A percentile compares a stretch with the other conserved stretches of the same genome.
phyloP scores from a whole-genome alignment of 495 filamentous ascomycete genomes.

The Halenospora varia region DNA sequence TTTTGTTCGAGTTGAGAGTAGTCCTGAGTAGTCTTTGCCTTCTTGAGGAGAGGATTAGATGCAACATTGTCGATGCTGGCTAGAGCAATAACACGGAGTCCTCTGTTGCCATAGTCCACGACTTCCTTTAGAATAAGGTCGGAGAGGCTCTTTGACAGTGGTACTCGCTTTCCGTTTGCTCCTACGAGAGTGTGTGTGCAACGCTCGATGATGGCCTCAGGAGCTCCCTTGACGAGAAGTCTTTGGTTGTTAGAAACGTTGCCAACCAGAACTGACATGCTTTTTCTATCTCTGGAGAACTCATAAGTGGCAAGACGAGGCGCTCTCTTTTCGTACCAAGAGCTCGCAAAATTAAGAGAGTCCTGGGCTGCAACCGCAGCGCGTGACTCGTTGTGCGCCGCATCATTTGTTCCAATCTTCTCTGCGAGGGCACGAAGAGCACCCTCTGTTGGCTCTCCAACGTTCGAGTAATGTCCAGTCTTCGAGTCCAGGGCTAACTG shows the following conservation, averaged over 20 bases:
- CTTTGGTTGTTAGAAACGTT: slow-evolving; percentile 62
- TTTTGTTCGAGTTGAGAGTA: slow-evolving; percentile 86
- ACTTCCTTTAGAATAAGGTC: slow-evolving; percentile 71
- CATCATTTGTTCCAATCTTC: slow-evolving; percentile 75
- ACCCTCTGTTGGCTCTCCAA: slow-evolving; percentile 95
- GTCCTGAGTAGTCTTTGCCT: slow-evolving; percentile 75
- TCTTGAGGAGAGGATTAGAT: slow-evolving; percentile 63
- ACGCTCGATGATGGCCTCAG: slow-evolving; percentile 88
- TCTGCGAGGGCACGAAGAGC: slow-evolving; percentile 88
- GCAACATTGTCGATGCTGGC: slow-evolving; percentile 72
- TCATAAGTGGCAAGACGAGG: slow-evolving; percentile 85
- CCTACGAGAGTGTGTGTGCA: slow-evolving; percentile 79
- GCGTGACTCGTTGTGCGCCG: slow-evolving; percentile 50
- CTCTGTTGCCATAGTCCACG: slow-evolving; percentile 83
- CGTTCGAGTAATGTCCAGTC: slow-evolving; percentile 67
- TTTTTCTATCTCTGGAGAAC: slow-evolving; percentile 97
- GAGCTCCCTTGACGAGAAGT: slow-evolving; percentile 94
- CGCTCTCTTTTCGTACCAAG: slow-evolving; percentile 74
- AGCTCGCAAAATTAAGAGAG: slow-evolving; percentile 55
- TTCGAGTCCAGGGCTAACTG: slow-evolving; percentile 77
- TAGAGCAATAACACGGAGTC: slow-evolving; percentile 92
- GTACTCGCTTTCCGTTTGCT: slow-evolving; percentile 65
- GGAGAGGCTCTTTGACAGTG: slow-evolving; percentile 60
- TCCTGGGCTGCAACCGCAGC: slow-evolving; percentile 61
- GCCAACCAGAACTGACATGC: slow-evolving; percentile 94